Evolutionary conservation across 2,329 filamentous ascomycete species (phyloP).

Genomic region (Rugonectria rugulosa): DNA sequence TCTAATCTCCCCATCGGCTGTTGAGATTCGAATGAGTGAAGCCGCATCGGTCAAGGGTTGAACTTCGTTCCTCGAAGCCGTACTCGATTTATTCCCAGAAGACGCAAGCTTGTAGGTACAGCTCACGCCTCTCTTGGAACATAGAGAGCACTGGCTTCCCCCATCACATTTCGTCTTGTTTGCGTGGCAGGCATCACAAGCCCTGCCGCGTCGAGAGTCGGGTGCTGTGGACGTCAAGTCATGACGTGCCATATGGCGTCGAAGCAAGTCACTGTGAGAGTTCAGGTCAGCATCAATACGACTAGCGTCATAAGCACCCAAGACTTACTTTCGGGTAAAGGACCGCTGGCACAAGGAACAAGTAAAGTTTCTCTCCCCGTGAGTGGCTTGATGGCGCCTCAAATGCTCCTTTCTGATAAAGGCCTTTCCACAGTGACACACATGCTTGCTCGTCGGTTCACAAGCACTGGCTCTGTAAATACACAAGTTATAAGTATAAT

Average conservation of each 20-base stretch:
- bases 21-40: not conserved
- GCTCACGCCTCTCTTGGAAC: constrained; percentile 46
- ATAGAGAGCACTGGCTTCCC: constrained; percentile 48
- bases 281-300: not conserved
- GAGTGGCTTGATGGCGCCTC: constrained; percentile 49
- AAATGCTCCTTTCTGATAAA: constrained; percentile 52
- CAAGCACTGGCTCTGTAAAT: not conserved
- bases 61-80: not conserved
- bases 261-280: constrained; percentile 46
- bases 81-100: constrained; percentile 17
- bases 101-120: constrained; percentile 46
- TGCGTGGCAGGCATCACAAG: constrained; percentile 53
- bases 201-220: constrained; percentile 46
- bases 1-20: not conserved
- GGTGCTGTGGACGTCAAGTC: constrained; percentile 39
- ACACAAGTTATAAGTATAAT: constrained; percentile 15
- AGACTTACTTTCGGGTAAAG: constrained; percentile 49
- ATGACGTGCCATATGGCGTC: constrained; percentile 48
- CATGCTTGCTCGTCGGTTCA: constrained; percentile 34
- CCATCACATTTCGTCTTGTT: constrained; percentile 56
- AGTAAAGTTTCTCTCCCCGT: constrained; percentile 44
- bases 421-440: constrained; percentile 50
- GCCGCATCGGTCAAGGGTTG: constrained; percentile 1
- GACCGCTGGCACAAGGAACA: constrained; percentile 48
- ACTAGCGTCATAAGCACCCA: too few species aligned